These are phyloP conservation scores for Cicer arietinum DNA, from an alignment of 306 rosid species.

Conservation along the genomic window DNA sequence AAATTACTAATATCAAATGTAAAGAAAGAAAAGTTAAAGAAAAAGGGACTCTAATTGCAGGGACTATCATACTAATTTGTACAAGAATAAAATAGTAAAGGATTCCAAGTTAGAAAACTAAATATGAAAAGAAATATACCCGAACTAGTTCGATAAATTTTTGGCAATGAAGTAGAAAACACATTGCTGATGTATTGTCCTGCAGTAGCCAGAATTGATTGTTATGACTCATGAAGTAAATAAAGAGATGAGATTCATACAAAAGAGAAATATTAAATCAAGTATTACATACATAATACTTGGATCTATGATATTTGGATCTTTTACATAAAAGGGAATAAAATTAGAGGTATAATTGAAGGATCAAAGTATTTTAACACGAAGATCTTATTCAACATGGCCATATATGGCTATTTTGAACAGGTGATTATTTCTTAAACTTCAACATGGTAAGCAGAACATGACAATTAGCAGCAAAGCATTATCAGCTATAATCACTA, in stretches of 20 bases:
- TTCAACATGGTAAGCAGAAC: constrained; percentile 8
- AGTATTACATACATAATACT: constrained; percentile 14
- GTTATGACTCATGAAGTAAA: constrained; percentile 30
- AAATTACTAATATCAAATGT: constrained; percentile 20
- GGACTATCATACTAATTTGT: not conserved
- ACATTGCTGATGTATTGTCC: constrained; percentile 89
- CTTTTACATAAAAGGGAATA: not conserved
- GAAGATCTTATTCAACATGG: constrained; percentile 24
- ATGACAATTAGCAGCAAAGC: constrained; percentile 28
- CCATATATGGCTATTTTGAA: constrained; percentile 18
- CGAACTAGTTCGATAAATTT: constrained; percentile 93
- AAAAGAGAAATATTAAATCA: constrained; percentile 29
- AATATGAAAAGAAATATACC: constrained; percentile 62
- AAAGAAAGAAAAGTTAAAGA: not conserved
- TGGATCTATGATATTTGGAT: constrained; percentile 8
- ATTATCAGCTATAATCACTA: constrained; percentile 34
- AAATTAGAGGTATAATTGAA: constrained; percentile 10
- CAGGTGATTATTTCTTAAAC: constrained; percentile 16
- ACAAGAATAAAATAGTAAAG: not conserved
- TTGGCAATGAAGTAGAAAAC: constrained; percentile 96
- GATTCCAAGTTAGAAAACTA: constrained; percentile 15
- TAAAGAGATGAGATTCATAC: constrained; percentile 30
- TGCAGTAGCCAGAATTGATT: constrained; percentile 56
- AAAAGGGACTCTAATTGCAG: not conserved
- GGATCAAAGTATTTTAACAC: constrained; percentile 16